phyloP scores from a whole-genome alignment of 176 grass and related monocot genomes.

The Aegilops umbellulata region DNA sequence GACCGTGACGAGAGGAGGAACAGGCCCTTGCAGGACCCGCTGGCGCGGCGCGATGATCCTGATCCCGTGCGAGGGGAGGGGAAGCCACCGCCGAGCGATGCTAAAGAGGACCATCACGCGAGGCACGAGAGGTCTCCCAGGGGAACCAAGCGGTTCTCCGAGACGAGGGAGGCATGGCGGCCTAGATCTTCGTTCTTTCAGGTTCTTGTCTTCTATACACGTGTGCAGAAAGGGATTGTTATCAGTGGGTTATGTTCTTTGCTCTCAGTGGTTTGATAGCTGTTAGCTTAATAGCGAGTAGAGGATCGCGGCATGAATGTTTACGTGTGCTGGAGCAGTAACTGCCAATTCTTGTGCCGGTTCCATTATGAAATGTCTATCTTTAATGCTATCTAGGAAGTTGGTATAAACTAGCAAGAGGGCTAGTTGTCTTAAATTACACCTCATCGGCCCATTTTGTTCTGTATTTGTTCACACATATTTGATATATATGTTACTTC shows the following conservation, averaged over 20 bases:
- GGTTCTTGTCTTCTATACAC: constrained; percentile 36
- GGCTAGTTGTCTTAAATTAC: background rate
- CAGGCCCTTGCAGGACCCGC: constrained; percentile 23
- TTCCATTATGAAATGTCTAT: background rate
- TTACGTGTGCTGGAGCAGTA: background rate
- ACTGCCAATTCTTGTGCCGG: background rate
- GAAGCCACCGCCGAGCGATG: constrained; percentile 16
- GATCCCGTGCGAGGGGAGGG: constrained; percentile 13
- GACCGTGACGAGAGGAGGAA: constrained; percentile 21
- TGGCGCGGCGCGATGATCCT: background rate
- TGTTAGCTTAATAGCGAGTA: background rate
- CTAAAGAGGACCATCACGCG: constrained; percentile 10
- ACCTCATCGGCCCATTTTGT: background rate
- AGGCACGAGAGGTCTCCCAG: constrained; percentile 44
- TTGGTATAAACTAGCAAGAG: background rate
- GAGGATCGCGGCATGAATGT: background rate
- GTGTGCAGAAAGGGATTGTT: background rate
- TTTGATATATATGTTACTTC: background rate
- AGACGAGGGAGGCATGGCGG: constrained; percentile 32
- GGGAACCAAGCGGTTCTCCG: constrained; percentile 45
- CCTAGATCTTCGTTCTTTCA: constrained; percentile 49
- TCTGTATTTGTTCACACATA: too few species aligned
- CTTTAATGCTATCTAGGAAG: constrained; percentile 15
- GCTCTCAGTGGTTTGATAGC: background rate
- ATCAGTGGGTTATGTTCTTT: constrained; percentile 13